A percentile compares a stretch with the other conserved stretches of the same genome.
phyloP scores from a whole-genome alignment of 2,329 filamentous ascomycete genomes.

The Hymenoscyphus albidus region DNA sequence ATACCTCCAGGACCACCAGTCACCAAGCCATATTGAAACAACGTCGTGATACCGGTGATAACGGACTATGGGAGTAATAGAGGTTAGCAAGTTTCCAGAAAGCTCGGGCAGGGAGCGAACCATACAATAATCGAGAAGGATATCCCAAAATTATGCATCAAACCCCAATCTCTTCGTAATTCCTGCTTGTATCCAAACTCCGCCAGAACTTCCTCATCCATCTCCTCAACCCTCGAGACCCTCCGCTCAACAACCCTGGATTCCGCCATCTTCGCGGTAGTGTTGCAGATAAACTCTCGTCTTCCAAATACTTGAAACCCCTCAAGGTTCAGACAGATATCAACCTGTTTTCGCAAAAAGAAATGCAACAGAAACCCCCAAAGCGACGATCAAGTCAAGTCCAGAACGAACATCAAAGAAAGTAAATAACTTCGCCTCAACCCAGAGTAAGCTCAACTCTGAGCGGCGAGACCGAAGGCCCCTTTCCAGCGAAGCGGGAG shows the following conservation, averaged over 20 bases:
- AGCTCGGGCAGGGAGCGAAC: slow-evolving; percentile 6
- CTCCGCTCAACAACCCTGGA: slow-evolving; percentile 16
- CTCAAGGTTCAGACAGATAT: too few relatives aligned
- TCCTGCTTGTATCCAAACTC: slow-evolving; percentile 59
- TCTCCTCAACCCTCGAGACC: slow-evolving; percentile 18
- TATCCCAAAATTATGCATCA: slow-evolving; percentile 58
- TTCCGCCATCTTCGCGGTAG: slow-evolving; percentile 3
- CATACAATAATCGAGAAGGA: slow-evolving; percentile 58
- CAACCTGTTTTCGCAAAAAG: too few relatives aligned
- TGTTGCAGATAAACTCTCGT: background rate
- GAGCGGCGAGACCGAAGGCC: background rate
- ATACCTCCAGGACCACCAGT: slow-evolving; percentile 54
- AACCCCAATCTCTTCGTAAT: slow-evolving; percentile 53
- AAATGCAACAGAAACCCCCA: too few relatives aligned
- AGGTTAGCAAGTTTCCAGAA: slow-evolving; percentile 6
- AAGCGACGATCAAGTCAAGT: too few relatives aligned
- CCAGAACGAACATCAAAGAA: too few relatives aligned
- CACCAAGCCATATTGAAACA: slow-evolving; percentile 53
- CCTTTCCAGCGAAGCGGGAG: background rate
- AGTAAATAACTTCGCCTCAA: too few relatives aligned
- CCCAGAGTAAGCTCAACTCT: background rate
- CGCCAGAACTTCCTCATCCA: slow-evolving; percentile 49
- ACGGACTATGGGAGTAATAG: slow-evolving; percentile 42
- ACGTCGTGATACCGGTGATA: slow-evolving; percentile 56
- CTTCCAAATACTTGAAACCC: too few relatives aligned